phyloP scores from a whole-genome alignment of 768 basidiomycete species.

The Hydnum rufescens region DNA sequence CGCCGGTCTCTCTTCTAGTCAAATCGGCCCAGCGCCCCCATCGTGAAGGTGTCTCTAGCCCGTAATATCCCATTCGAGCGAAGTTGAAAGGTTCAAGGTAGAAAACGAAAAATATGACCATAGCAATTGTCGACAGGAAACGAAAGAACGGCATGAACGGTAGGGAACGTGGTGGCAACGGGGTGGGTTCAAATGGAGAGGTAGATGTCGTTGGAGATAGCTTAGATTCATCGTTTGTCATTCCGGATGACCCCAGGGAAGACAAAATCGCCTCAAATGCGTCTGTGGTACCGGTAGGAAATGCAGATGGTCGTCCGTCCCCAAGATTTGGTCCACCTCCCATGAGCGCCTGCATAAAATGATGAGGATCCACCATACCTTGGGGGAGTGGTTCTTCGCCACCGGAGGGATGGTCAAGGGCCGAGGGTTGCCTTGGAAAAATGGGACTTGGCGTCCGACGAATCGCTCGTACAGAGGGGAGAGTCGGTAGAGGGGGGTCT shows the following conservation, averaged over 20 bases:
- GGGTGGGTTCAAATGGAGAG: background rate
- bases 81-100: background rate
- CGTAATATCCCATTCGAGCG: background rate
- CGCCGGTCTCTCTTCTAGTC: background rate
- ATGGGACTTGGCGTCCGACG: conserved; percentile 15
- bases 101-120: background rate
- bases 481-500: conserved; percentile 26
- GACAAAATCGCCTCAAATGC: background rate
- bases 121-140: background rate
- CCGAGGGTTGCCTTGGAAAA: background rate
- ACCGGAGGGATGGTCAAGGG: background rate
- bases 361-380: too few species aligned
- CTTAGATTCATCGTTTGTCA: background rate
- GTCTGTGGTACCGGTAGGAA: background rate
- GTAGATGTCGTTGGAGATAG: background rate
- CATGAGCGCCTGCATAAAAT: too few species aligned
- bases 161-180: background rate
- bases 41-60: background rate
- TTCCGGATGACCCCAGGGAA: background rate
- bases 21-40: background rate
- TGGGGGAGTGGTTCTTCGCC: too few species aligned
- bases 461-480: conserved; percentile 19
- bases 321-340: too few species aligned
- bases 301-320: too few species aligned
- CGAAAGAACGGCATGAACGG: background rate